Evolutionary conservation across 2,329 filamentous ascomycete species (phyloP).

Genomic region (Biscogniauxia sp.): DNA sequence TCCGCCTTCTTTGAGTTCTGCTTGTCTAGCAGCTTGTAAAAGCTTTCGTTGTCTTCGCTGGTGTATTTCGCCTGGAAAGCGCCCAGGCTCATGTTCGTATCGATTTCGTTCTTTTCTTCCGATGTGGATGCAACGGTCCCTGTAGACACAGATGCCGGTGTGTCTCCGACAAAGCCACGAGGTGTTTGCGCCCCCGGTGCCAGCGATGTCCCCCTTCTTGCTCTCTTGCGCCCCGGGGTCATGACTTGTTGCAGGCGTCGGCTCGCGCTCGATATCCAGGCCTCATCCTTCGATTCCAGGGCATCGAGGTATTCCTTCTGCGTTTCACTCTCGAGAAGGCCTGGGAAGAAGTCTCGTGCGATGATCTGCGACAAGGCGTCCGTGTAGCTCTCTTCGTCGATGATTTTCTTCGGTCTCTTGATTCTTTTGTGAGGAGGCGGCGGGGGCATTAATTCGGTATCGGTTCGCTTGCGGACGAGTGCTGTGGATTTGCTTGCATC

Average conservation of each 20-base stretch:
- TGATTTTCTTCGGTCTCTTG: conserved; percentile 81
- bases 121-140: conserved; percentile 35
- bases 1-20: conserved; percentile 82
- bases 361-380: conserved; percentile 91
- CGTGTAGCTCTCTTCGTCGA: conserved; percentile 94
- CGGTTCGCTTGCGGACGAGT: conserved; percentile 63
- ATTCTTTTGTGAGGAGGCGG: conserved; percentile 84
- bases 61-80: conserved; percentile 92
- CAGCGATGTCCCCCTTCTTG: conserved; percentile 34
- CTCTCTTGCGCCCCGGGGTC: conserved; percentile 63
- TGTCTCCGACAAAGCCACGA: conserved; percentile 67
- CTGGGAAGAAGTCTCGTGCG: conserved; percentile 93
- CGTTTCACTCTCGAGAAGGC: conserved; percentile 77
- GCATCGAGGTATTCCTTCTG: conserved; percentile 93
- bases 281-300: conserved; percentile 76
- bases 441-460: conserved; percentile 79
- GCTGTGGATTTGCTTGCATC: conserved; percentile 46
- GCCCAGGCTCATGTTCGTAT: conserved; percentile 76
- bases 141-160: conserved; percentile 60
- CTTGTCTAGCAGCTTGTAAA: conserved; percentile 86
- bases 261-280: conserved; percentile 83
- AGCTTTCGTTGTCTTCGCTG: conserved; percentile 96
- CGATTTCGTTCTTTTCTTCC: conserved; percentile 49
- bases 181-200: conserved; percentile 54
- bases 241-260: conserved; percentile 72